These are phyloP conservation scores for Anisodus acutangulus DNA, from an alignment of 257 asterid species.

Conservation along the genomic window DNA sequence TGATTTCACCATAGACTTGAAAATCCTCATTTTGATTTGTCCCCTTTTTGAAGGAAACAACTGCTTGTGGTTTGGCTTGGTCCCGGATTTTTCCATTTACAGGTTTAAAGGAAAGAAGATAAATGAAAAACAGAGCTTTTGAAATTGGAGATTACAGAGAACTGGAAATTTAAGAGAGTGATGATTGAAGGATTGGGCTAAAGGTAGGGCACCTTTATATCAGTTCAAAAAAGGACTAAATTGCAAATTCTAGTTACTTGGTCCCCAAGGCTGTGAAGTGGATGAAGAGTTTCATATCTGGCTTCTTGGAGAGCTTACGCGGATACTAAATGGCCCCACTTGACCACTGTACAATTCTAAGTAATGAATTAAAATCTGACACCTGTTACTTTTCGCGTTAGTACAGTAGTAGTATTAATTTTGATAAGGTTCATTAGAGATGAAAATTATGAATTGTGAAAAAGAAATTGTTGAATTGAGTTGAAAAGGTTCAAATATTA, in stretches of 20 bases:
- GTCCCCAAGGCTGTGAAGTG: neutral
- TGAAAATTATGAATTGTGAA: neutral
- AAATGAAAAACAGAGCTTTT: neutral
- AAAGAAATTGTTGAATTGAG: neutral
- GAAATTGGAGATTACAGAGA: neutral
- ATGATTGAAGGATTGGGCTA: neutral
- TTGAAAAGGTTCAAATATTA: neutral
- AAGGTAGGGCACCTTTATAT: neutral
- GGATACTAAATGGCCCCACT: slow-evolving; percentile 6
- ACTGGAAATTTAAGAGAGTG: neutral
- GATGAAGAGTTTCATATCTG: neutral
- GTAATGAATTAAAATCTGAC: neutral
- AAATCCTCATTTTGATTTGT: neutral
- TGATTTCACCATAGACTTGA: slow-evolving; percentile 26
- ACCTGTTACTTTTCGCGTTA: neutral
- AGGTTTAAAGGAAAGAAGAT: neutral
- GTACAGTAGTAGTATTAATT: too few species aligned
- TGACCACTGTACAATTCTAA: neutral
- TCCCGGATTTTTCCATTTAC: neutral
- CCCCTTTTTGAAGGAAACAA: neutral
- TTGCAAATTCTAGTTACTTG: neutral
- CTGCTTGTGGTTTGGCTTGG: neutral
- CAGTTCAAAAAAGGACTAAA: slow-evolving; percentile 1
- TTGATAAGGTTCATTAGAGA: neutral
- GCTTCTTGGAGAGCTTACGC: neutral